Evolutionary conservation across 2,329 filamentous ascomycete genomes (phyloP), one percentile per base, ranked within the genome.

Genomic region (Neonectria sp.): DNA sequence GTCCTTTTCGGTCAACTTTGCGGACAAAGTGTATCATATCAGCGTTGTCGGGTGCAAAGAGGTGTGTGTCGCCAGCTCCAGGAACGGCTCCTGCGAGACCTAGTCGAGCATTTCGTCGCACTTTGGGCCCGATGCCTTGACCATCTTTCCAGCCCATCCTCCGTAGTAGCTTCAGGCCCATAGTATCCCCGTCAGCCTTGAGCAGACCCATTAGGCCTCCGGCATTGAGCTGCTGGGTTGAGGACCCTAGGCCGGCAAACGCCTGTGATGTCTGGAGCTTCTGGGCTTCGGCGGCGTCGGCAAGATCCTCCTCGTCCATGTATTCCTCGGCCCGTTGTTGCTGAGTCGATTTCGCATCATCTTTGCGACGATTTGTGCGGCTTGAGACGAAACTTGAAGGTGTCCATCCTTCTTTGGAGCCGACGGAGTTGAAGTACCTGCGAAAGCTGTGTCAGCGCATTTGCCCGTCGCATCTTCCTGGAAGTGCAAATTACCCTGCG

Each of bases 401-500:
- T 1, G 94, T 92, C 95, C 95, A 99, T 84, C 96, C 96, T 86
- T 99, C 95, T 81, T 98, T 98, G 63, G 95, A 98, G 60, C 96
- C 96, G 73, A 98, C 96, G 6, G 95, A 97, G 80, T 99, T 99
- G 84, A 96, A 98, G 82, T 98, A 98, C 73, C 94, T 95, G 45
- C 17, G 31, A 58, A 46, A 24, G 27, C 46, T 21, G 52, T 49
- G 67, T 75, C 57, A 74, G 67, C 58, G 59, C 51, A 55, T 45
- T 40, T 29, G 17, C 12, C 15, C 24, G 24, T 33, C 9, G 40
- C 24, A 53, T 60, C n/a, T n/a, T 27, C 12, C 31, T 13, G n/a
- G 4, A 48, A 11, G 21, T 21, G 3, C 12, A 52, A 52, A 90
- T 85, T 89, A 95, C 92, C 96, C 96, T 84, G 96, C 96, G 84